Evolutionary conservation across 345 rosid species (phyloP), one percentile per base, ranked within the genome.

Genomic region (Dipteronia dyeriana): DNA sequence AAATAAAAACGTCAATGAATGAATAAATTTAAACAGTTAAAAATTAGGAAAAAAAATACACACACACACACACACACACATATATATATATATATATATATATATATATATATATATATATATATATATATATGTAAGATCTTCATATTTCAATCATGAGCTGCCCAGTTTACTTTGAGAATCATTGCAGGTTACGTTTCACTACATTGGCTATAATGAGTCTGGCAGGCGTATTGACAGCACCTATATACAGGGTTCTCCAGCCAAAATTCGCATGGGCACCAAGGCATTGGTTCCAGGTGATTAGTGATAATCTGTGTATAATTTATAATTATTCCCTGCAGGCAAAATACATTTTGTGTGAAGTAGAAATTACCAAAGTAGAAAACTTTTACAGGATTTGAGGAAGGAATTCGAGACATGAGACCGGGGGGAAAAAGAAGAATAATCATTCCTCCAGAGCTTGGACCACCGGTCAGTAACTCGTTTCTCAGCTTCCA

Each of bases 391-490:
- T 73, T 23, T 81, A 83, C 88, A 96, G 99, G 98, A 73, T 96
- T 93, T 60, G 98, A 93, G 88, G 88, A 93, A 84, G 99, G 99
- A 57, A 89, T 94, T 75, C 83, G 75, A 76, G 97, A 94, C 66
- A 94, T 94, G 99, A 93, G 81, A 77, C 98, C 99, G 0, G 98
- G 98, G 70, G 99, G 99, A 5, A 84, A 85, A 84, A 91, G 99
- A 86, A 89, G 98, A 85, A 91, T 94, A 26, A 90, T 96, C 78
- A 92, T 96, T 81, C 98, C 99, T 73, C 99, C 98, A 11, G 98
- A 96, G 79, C 87, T 96, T 43, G 99, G 99, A 84, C 99, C 99
- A 67, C 99, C 98, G 65, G 99, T 94, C 20, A 82, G 98, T 89
- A 73, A 78, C 11, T 70, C 1, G 9, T 9, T 47, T 34, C 49